Evolutionary conservation across 1,284 basidiomycete genomes (phyloP), one percentile per base, ranked within the genome.

Genomic region (Ganoderma leucocontextum): DNA sequence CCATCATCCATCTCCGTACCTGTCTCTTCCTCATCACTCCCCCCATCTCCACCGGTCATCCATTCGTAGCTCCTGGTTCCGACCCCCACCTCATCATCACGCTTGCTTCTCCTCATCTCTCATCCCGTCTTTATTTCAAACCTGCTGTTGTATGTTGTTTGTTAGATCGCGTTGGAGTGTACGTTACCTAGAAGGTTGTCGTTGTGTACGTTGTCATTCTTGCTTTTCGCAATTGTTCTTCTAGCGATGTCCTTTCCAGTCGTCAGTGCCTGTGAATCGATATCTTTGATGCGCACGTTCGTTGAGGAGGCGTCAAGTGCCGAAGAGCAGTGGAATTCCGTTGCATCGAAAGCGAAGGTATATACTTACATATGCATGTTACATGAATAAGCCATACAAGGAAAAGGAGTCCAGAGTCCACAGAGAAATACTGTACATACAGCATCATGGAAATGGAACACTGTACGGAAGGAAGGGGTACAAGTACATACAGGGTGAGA

Each of bases 171-270:
- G 33, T 55, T 55, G 29, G 52, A 15, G 25, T 60, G 58, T 60
- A 60, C 36, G 58, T 22, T 60, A 60, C 8, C 13, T 25, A 39
- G 36, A 60, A 25, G 25, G 29, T 13, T 29, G 52, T 35, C 33
- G 58, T 29, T 38, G 58, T 60, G 38, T 60, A 60, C 58, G 57
- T 35, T 55, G 36, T 60, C 38, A 9, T 38, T 22, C n/a, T 41
- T 41, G 58, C 38, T 60, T 25, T 33, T n/a, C 25, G 10, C 29
- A 47, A 29, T n/a, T 39, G 36, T 53, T 35, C 62, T 19, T 53
- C 36, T 22, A 60, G 22, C 38, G 36, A 60, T 22, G 38, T 10
- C 13, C 19, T 60, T n/a, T 25, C 13, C 8, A 25, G 38, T 60
- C 2, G 13, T 60, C 22, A 38, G 38, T 19, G 15, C 17, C 8